Base-by-base conservation (phyloP, 495 filamentous ascomycete species). In the Lophiotrema nucula region DNA sequence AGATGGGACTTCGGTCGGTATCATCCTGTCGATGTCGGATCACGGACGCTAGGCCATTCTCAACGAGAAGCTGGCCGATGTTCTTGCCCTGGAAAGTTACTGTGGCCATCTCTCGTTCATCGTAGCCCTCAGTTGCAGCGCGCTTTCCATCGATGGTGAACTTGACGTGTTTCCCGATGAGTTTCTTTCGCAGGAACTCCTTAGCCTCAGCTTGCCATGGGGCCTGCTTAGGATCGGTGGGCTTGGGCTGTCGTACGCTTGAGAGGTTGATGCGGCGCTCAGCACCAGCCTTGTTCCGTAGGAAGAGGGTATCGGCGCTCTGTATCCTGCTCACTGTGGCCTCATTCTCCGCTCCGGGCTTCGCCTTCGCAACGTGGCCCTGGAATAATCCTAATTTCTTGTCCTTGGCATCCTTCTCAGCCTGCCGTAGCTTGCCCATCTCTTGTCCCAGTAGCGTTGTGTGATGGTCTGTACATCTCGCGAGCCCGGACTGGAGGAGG, bases 131-230 rank as follows among this genome's bases (percentile, higher is more conserved):
- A 4, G 75, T 89, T 11, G 92, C 90, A 45, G 93, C 83, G 70
- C 91, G 88, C 70, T 92, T 91, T 54, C 95, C 95, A 71, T 97
- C 90, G 49, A 93, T 83, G 18, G 80, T 85, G 26, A 96, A 79
- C 70, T 84, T 85, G 39, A 97, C 90, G 65, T 95, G 88, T 74
- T 99, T 99, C 31, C 90, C 95, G 66, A 99, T 97, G 4, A 97
- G 72, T 67, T 84, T 88, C 79, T 96, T 97, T 31, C 95, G 83
- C 59, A 97, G 73, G 68, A 88, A 97, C 70, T 99, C 95, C 76
- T 97, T 97, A 15, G 95, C 92, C 63, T 97, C 92, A 11, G 92
- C 87, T 53, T 83, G 81, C 72, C 89, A 97, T 1, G 91, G 92
- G 15, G 88, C 80, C 71, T 97, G 87, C 62, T 86, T 87, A 10